Evolutionary conservation across 805 yeast species (phyloP).

Genomic region (Pichia pseudocactophila): DNA sequence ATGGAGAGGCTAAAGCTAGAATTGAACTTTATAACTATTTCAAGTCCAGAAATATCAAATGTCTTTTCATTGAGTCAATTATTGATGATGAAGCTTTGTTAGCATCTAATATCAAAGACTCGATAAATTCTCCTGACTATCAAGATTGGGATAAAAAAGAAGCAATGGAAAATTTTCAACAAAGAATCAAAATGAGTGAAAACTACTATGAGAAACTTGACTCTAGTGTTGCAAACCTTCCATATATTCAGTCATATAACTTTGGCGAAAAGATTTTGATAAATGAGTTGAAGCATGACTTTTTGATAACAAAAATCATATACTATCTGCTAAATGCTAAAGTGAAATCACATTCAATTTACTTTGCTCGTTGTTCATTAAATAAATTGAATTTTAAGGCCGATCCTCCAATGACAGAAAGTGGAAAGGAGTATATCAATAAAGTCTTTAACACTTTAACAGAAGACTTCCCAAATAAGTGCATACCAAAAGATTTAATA

Average conservation of each 20-base stretch:
- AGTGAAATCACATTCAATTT: slow-evolving; percentile 82
- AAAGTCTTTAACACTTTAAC: slow-evolving; percentile 51
- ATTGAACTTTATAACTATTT: slow-evolving; percentile 46
- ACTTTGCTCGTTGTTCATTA: slow-evolving; percentile 75
- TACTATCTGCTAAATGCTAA: slow-evolving; percentile 87
- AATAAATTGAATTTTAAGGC: slow-evolving; percentile 51
- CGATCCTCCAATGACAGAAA: slow-evolving; percentile 77
- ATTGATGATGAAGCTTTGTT: slow-evolving; percentile 66
- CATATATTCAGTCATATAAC: slow-evolving; percentile 79
- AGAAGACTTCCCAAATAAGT: slow-evolving; percentile 20
- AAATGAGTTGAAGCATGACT: slow-evolving; percentile 78
- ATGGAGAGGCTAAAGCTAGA: slow-evolving; percentile 68
- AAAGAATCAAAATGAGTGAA: slow-evolving; percentile 58
- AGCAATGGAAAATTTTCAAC: slow-evolving; percentile 71
- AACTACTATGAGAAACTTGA: slow-evolving; percentile 68
- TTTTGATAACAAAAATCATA: slow-evolving; percentile 82
- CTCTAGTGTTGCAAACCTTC: slow-evolving; percentile 36
- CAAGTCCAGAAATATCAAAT: slow-evolving; percentile 53
- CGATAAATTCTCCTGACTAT: slow-evolving; percentile 83
- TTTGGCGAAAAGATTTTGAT: slow-evolving; percentile 80
- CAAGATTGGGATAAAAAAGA: slow-evolving; percentile 59
- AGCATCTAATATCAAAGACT: slow-evolving; percentile 72
- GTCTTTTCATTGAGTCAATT: slow-evolving; percentile 79
- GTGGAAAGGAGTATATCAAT: slow-evolving; percentile 60
- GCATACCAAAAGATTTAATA: slow-evolving; percentile 36